phyloP scores from a whole-genome alignment of 768 basidiomycete genomes.

The Zangia roseola region DNA sequence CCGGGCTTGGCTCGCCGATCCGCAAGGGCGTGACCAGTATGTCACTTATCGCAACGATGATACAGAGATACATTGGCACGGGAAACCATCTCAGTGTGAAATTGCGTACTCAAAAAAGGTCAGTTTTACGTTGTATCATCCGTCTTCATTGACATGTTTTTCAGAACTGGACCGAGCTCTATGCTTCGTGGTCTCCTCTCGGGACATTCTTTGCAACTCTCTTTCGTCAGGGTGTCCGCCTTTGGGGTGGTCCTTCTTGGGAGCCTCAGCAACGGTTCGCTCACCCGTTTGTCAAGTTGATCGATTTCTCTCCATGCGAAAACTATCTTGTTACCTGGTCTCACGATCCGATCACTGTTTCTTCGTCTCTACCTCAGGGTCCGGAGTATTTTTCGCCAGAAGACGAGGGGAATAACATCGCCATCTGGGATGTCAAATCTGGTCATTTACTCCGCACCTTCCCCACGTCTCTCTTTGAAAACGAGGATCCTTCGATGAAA shows the following conservation, averaged over 20 bases:
- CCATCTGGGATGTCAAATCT: constrained; percentile 98
- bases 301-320: constrained; percentile 98
- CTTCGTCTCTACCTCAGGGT: constrained; percentile 77
- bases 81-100: constrained; percentile 85
- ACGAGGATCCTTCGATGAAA: constrained; percentile 56
- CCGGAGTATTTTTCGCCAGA: constrained; percentile 86
- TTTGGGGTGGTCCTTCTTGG: constrained; percentile 95
- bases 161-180: constrained; percentile 95
- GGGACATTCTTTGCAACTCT: constrained; percentile 95
- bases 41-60: constrained; percentile 92
- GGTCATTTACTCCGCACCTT: constrained; percentile 92
- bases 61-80: constrained; percentile 89
- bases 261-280: constrained; percentile 87
- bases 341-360: constrained; percentile 85
- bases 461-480: constrained; percentile 59
- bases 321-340: constrained; percentile 98
- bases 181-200: constrained; percentile 94
- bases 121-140: constrained; percentile 25
- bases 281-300: constrained; percentile 90
- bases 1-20: constrained; percentile 91
- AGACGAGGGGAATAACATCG: constrained; percentile 95
- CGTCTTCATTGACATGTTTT: constrained; percentile 11
- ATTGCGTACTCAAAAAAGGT: constrained; percentile 74
- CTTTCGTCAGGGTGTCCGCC: constrained; percentile 90
- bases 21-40: constrained; percentile 93